Evolutionary conservation across 2,329 filamentous ascomycete genomes (phyloP).

Genomic region (Stagonosporopsis chrysanthemi): DNA sequence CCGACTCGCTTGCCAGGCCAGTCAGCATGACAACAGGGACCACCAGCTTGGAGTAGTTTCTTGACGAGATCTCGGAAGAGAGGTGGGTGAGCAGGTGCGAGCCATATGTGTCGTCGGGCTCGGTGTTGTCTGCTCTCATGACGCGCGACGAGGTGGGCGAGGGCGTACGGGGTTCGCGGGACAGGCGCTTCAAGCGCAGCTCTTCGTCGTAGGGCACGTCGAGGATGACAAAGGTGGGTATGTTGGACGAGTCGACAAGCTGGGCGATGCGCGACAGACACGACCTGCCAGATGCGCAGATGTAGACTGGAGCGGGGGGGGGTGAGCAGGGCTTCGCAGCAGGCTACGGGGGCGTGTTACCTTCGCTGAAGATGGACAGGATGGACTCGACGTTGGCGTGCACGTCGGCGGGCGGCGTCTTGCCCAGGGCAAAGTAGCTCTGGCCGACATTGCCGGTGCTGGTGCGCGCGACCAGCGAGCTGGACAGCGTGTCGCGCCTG

Average conservation of each 20-base stretch:
- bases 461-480: slow-evolving; percentile 42
- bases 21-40: slow-evolving; percentile 52
- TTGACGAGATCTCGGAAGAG: slow-evolving; percentile 52
- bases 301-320: slow-evolving; percentile 44
- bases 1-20: slow-evolving; percentile 46
- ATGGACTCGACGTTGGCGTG: slow-evolving; percentile 51
- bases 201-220: slow-evolving; percentile 55
- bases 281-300: slow-evolving; percentile 50
- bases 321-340: slow-evolving; percentile 15
- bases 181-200: slow-evolving; percentile 49
- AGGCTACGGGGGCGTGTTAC: slow-evolving; percentile 29
- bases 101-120: slow-evolving; percentile 53
- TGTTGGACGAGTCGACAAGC: slow-evolving; percentile 44
- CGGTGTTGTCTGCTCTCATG: slow-evolving; percentile 40
- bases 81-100: slow-evolving; percentile 53
- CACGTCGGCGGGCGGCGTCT: slow-evolving; percentile 44
- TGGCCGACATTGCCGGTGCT: slow-evolving; percentile 44
- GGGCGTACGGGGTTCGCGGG: slow-evolving; percentile 51
- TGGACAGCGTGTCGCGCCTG: slow-evolving; percentile 46
- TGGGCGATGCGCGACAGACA: slow-evolving; percentile 49
- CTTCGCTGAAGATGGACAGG: slow-evolving; percentile 52
- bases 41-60: slow-evolving; percentile 50
- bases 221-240: slow-evolving; percentile 52
- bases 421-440: slow-evolving; percentile 47
- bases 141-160: slow-evolving; percentile 49